Base-by-base conservation (phyloP, 208 protist species). In the Leishmania mexicana region DNA sequence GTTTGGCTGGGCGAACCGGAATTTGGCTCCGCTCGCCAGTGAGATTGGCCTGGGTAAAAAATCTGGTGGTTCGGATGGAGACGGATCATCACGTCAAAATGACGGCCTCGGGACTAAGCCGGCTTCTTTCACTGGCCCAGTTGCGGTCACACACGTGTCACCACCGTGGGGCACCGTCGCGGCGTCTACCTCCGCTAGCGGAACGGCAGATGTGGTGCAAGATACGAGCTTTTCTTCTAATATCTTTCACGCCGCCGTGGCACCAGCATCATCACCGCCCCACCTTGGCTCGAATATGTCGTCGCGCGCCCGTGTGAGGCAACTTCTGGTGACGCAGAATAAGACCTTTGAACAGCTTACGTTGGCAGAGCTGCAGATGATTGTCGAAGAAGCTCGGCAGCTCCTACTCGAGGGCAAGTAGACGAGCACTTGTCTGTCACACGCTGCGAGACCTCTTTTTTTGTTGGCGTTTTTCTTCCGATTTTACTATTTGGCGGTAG, bases 311-410 rank as follows among this genome's bases (percentile, higher is more conserved):
- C 74, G 57, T 3, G 78, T 80, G 21, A 70, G 78, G 1, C 70
- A 86, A 47, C 81, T 89, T 21, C 75, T 89, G 7, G 80, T 84
- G 13, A 84, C 80, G 35, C 87, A 94, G 58, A 79, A 87, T 38
- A 93, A 90, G 67, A 45, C 84, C 7, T 96, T 95, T 85, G 91
- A 94, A 15, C 62, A 90, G 31, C 86, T 96, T 38, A 90, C 90
- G 2, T 80, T 92, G 31, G 73, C 81, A 15, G 89, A 96, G 82
- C 83, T 96, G 35, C 85, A 89, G 60, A 82, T 85, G 42, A 90
- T 96, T 79, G 90, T 96, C 4, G 87, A 92, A 62, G 89, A 95
- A 79, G 89, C 92, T 38, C 86, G 93, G 0, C 70, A 78, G 60
- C 76, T 89, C 1, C 51, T 85, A 4, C 65, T 21, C 0, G 79